phyloP scores from a whole-genome alignment of 1,139 yeast genomes.

The Scheffersomyces illinoinensis region DNA sequence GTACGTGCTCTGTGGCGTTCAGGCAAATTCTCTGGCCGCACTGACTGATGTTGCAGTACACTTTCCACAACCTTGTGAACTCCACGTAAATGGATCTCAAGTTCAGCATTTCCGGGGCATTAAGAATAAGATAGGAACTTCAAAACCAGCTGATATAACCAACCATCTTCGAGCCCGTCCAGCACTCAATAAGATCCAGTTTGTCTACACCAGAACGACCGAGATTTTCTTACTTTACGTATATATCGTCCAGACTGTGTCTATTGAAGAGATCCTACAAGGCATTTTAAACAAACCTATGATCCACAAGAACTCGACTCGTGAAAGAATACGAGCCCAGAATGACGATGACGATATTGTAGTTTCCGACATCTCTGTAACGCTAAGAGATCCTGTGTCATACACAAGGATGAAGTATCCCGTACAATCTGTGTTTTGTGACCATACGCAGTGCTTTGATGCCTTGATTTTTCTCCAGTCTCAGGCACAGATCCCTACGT shows the following conservation, averaged over 20 bases:
- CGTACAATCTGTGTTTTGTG: constrained; percentile 56
- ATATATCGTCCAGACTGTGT: constrained; percentile 51
- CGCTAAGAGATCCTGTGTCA: constrained; percentile 66
- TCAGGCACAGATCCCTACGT: constrained; percentile 62
- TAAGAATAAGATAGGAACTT: constrained; percentile 62
- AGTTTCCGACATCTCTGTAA: constrained; percentile 55
- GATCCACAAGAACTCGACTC: constrained; percentile 49
- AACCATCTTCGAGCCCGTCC: constrained; percentile 32
- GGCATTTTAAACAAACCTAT: constrained; percentile 36
- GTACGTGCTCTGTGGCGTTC: constrained; percentile 50
- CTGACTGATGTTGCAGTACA: constrained; percentile 44
- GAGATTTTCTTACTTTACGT: constrained; percentile 48
- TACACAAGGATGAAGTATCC: constrained; percentile 63
- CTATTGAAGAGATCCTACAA: constrained; percentile 36
- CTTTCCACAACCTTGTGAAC: constrained; percentile 61
- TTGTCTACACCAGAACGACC: constrained; percentile 55
- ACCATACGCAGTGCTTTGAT: constrained; percentile 76
- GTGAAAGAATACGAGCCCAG: constrained; percentile 39
- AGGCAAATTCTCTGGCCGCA: constrained; percentile 21
- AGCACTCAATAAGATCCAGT: constrained; percentile 39
- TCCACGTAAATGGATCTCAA: constrained; percentile 48
- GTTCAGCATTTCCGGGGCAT: constrained; percentile 59
- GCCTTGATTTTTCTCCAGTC: constrained; percentile 57
- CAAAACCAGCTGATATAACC: constrained; percentile 67
- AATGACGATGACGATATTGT: constrained; percentile 59